Conservation (phyloP, 2,329 filamentous ascomycete species). For the Xylariaceae sp. region DNA sequence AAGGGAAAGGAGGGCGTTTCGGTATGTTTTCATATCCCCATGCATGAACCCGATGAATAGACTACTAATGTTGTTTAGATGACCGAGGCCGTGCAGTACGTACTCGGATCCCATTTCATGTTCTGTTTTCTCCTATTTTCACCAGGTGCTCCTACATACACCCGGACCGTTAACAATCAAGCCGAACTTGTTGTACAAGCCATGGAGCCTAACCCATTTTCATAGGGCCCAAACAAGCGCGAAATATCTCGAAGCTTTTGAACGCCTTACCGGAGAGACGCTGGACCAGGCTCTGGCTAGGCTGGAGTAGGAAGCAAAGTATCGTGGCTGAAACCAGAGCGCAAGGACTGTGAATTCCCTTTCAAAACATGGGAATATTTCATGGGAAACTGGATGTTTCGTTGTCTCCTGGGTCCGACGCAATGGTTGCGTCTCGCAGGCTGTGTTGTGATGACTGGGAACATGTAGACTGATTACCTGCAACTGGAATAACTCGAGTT, state of each 20-base stretch:
- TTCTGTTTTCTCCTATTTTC: background rate
- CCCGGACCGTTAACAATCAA: background rate
- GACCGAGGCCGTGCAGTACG: constrained; percentile 18
- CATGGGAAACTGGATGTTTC: constrained; percentile 2
- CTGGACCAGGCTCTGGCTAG: constrained; percentile 17
- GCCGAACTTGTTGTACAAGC: background rate
- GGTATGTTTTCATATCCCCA: constrained; percentile 7
- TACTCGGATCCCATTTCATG: background rate
- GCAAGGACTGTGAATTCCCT: background rate
- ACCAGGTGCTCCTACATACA: background rate
- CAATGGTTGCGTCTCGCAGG: too few species aligned
- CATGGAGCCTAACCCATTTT: constrained; percentile 1
- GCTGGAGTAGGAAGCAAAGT: constrained; percentile 7
- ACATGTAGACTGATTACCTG: background rate
- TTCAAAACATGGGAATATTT: background rate
- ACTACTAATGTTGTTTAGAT: constrained; percentile 13
- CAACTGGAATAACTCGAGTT: background rate
- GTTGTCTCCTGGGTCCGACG: background rate
- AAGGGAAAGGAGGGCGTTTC: constrained; percentile 69
- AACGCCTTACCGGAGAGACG: constrained; percentile 18
- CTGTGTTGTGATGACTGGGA: background rate
- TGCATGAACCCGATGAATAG: background rate
- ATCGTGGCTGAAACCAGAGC: background rate
- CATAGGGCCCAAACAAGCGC: constrained; percentile 16
- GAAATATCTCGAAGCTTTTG: constrained; percentile 21